These are phyloP conservation scores for Brassica cretica DNA, from an alignment of 345 rosid genomes.

Conservation along the genomic window DNA sequence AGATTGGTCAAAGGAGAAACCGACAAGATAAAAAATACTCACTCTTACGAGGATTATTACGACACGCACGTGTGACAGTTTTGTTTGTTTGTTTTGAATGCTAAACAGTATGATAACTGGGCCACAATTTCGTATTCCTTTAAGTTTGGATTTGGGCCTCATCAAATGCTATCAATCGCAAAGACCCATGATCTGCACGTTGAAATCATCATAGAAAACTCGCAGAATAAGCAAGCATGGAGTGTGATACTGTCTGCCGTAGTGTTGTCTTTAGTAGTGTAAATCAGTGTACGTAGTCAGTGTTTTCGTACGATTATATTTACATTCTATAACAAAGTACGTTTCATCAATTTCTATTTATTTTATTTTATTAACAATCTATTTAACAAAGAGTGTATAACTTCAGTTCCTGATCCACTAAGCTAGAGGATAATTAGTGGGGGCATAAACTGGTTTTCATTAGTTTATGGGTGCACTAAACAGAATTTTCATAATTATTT, in stretches of 20 bases:
- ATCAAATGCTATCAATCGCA: neutral
- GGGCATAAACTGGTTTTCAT: too few relatives aligned
- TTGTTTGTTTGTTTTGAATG: neutral
- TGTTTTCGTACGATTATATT: neutral
- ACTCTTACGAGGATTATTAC: neutral
- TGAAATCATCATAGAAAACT: neutral
- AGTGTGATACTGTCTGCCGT: neutral
- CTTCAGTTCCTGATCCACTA: too few relatives aligned
- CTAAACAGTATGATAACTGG: neutral
- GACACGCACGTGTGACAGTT: slow-evolving; percentile 29
- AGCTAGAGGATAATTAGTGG: too few relatives aligned
- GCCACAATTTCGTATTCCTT: neutral
- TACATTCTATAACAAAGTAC: neutral
- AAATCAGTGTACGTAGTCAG: neutral
- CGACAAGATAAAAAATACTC: slow-evolving; percentile 1
- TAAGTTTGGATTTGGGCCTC: neutral
- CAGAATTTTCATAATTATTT: too few relatives aligned
- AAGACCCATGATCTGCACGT: neutral
- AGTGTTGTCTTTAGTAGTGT: neutral
- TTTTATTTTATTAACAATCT: neutral
- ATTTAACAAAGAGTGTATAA: neutral
- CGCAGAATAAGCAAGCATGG: neutral
- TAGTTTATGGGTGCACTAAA: too few relatives aligned
- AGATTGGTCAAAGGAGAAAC: slow-evolving; percentile 33
- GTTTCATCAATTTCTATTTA: neutral